Conservation (phyloP, 1,284 basidiomycete genomes). For the Cutaneotrichosporon spelunceum region DNA sequence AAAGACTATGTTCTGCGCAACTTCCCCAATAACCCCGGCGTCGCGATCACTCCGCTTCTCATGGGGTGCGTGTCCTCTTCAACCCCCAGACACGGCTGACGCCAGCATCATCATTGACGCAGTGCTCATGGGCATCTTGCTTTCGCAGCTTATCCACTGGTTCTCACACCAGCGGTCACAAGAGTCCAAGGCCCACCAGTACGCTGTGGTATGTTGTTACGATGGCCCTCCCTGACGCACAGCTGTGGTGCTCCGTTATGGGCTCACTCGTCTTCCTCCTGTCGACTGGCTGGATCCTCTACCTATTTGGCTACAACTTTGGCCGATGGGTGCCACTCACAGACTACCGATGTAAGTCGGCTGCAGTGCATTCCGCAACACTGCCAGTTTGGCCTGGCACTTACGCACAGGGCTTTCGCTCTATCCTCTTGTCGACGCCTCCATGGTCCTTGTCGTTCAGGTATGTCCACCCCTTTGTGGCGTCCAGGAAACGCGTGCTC, state of each 20-base stretch:
- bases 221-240: background rate
- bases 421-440: slow-evolving; percentile 19
- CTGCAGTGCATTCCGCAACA: background rate
- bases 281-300: slow-evolving; percentile 9
- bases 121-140: slow-evolving; percentile 15
- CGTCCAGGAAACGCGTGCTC: background rate
- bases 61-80: slow-evolving; percentile 15
- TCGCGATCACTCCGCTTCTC: slow-evolving; percentile 17
- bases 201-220: slow-evolving; percentile 16
- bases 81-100: background rate
- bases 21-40: background rate
- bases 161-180: slow-evolving; percentile 11
- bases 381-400: background rate
- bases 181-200: slow-evolving; percentile 11
- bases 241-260: slow-evolving; percentile 6
- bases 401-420: slow-evolving; percentile 16
- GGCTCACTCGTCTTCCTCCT: slow-evolving; percentile 8
- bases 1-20: slow-evolving; percentile 3
- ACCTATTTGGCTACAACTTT: slow-evolving; percentile 21
- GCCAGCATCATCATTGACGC: slow-evolving; percentile 20
- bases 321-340: slow-evolving; percentile 13
- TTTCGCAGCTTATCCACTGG: slow-evolving; percentile 18
- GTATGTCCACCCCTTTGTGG: background rate
- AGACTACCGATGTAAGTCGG: slow-evolving; percentile 14
- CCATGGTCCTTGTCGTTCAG: slow-evolving; percentile 15